These are phyloP conservation scores for Saccharomyces kudriavzevii DNA, from an alignment of 805 yeast genomes.

Conservation along the genomic window DNA sequence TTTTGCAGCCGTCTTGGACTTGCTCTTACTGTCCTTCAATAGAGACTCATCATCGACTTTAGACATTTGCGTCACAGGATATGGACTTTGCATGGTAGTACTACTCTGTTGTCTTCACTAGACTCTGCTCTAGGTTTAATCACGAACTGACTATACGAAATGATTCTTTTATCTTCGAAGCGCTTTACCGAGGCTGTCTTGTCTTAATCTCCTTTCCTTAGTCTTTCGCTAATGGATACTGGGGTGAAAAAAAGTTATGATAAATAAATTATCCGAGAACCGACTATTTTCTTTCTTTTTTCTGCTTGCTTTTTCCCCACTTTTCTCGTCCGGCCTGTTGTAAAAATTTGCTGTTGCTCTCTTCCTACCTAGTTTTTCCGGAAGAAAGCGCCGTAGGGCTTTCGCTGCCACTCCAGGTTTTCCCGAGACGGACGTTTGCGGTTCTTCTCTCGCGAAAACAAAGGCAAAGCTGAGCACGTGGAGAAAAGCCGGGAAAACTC, in stretches of 20 bases:
- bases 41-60: neutral
- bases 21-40: neutral
- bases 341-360: neutral
- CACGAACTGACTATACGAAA: neutral
- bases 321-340: neutral
- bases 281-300: constrained; percentile 4
- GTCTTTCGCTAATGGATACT: neutral
- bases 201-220: neutral
- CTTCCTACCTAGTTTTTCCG: neutral
- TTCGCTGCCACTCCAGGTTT: neutral
- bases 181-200: neutral
- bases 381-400: neutral
- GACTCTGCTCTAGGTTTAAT: neutral
- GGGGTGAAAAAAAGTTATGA: neutral
- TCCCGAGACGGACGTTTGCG: neutral
- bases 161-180: neutral
- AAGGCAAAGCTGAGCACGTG: neutral
- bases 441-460: neutral
- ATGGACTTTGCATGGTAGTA: neutral
- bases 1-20: neutral
- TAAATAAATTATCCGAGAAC: neutral
- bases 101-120: neutral
- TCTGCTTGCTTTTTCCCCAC: constrained; percentile 4
- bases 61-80: neutral
- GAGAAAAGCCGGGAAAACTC: neutral